Conservation (phyloP, 2,329 filamentous ascomycete genomes). For the Blastomyces gilchristii region DNA sequence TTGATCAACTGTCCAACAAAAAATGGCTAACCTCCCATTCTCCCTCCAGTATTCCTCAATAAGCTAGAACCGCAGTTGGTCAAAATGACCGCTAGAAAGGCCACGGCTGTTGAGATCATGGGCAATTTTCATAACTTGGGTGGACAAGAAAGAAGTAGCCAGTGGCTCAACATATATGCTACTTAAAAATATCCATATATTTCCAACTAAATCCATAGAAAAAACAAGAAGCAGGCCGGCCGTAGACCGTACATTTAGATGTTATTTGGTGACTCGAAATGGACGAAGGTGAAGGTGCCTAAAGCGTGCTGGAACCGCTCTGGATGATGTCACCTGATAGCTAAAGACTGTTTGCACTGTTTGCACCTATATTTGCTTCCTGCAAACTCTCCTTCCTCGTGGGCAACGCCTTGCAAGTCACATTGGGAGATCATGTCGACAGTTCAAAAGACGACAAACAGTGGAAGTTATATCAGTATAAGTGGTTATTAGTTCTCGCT, state of each 20-base stretch:
- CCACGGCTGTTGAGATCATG: constrained; percentile 1
- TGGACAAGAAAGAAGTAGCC: not conserved
- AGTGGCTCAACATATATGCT: not conserved
- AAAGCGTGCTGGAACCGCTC: not conserved
- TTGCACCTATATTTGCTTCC: not conserved
- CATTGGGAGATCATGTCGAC: not conserved
- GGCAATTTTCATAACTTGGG: constrained; percentile 6
- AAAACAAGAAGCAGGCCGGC: not conserved
- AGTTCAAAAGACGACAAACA: not conserved
- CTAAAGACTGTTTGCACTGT: constrained; percentile 10
- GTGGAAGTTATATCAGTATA: not conserved
- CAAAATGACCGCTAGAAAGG: not conserved
- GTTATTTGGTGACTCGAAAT: not conserved
- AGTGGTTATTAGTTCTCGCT: too few species aligned
- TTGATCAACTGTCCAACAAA: constrained; percentile 11
- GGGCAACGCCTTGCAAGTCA: not conserved
- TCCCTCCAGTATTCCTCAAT: constrained; percentile 14
- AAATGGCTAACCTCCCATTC: constrained; percentile 14
- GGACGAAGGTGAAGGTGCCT: constrained; percentile 2
- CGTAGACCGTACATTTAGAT: not conserved
- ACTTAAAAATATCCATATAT: not conserved
- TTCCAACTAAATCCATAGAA: not conserved
- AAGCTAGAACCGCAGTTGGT: not conserved
- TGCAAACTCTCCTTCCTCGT: not conserved
- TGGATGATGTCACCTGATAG: constrained; percentile 17